Base-by-base conservation (phyloP, 2,329 filamentous ascomycete species). In the Fusarium scirpi region DNA sequence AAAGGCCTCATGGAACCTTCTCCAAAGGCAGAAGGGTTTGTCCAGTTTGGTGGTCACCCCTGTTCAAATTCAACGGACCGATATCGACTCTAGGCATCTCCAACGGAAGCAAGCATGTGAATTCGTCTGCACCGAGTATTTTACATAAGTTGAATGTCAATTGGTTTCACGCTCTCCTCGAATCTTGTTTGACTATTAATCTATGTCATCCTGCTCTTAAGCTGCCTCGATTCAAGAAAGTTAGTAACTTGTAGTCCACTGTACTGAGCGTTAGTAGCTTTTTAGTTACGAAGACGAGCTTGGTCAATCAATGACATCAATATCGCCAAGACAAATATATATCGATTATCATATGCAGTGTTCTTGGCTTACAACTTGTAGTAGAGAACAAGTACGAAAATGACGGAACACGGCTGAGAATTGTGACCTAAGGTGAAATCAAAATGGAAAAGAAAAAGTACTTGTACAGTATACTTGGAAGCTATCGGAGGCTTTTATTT, bases 301-400 rank as follows among this genome's bases (percentile, higher is more conserved):
- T 58, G 32, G 53, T 51, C 29, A 27, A 69, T 52, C 55, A 51
- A 71, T 65, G 59, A 65, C 68, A 70, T 71, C 64, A 71, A 54
- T 24, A 57, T 41, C 54, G 46, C 40, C 44, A 65, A 51, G 67
- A 49, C 58, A 58, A 16, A 54, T 30, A 15, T 24, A 53, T 48
- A 43, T 34, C 27, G 11, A 29, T 18, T 29, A 25, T 46, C 29
- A 8, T 24, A 44, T 24, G n/a, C 12, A 43, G 18, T 53, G 15
- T n/a, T 60, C 62, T 62, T 49, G 44, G 25, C 44, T 38, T 18
- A n/a, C 34, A 38, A 38, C 34, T n/a, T 38, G 34, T 18, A n/a
- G 18, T 38, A 11, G 34, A 38, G 18, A n/a, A n/a, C 34, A 18
- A 38, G 34, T 38, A 18, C 34, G 18, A 12, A 38, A n/a, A 38